Base-by-base conservation (phyloP, 129 eudicot species). In the Artemisia tridentata region DNA sequence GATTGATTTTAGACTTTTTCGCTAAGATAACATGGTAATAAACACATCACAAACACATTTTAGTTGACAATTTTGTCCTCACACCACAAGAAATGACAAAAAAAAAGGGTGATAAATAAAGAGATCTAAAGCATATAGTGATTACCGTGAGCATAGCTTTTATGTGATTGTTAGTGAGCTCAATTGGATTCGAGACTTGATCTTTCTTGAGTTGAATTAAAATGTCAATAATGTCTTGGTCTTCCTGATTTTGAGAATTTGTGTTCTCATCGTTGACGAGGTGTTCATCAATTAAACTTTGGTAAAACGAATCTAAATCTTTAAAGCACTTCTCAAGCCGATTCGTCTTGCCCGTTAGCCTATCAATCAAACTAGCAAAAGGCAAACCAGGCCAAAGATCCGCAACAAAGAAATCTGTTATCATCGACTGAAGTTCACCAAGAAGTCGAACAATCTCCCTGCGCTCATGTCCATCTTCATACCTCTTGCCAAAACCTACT, bases 281-380 rank as follows among this genome's bases (percentile, higher is more conserved):
- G 38, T 3, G 64, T 59, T 59, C 64, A 25, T 72, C 57, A 13
- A 75, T 66, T 20, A 66, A 58, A 53, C 17, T 43, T 8, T 73
- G 54, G 23, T 47, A 63, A 52, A 74, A 79, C 18, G 45, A 20
- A 79, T 83, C 86, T 8, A 79, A 56, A 15, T 68, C 27, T 19
- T 45, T 46, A 54, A 83, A 79, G 20, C 78, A 75, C 17, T 52
- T 71, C 15, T 75, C 79, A 4, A 74, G 5, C 73, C 75, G 74
- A 20, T 21, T n/a, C 14, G 12, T 61, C 13, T 53, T 69, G 0
- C 88, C 85, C 23, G 11, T 60, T 4, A 80, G 4, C 65, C 57
- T 65, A 65, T 84, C 86, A 5, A 79, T 25, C 41, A 80, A 49
- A 68, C 83, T 59, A 3, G 69, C 66, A 38, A 84, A 84, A 77